phyloP scores from a whole-genome alignment of 139 green algal genomes.

The Coelastrella sp. region DNA sequence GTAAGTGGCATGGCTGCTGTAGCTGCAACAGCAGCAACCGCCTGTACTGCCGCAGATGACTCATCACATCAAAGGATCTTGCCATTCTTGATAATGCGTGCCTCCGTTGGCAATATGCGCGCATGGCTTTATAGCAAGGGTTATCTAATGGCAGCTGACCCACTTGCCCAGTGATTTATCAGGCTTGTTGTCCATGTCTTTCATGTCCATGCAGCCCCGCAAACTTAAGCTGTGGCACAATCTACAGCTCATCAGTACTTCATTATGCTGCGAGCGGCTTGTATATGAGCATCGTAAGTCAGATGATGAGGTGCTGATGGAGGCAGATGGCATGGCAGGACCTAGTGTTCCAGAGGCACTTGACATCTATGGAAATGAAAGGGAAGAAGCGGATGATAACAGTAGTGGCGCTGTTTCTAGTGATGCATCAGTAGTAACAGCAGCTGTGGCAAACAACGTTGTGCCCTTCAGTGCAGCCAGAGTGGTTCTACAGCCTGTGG shows the following conservation, averaged over 20 bases:
- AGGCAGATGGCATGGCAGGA: conserved; percentile 80
- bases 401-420: not conserved
- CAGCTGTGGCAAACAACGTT: conserved; percentile 23
- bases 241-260: conserved; percentile 80
- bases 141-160: not conserved
- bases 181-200: not conserved
- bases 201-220: conserved; percentile 4
- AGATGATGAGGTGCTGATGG: conserved; percentile 54
- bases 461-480: conserved; percentile 16
- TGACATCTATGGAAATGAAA: conserved; percentile 31
- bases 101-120: not conserved
- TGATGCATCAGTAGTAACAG: not conserved
- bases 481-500: not conserved
- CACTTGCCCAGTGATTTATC: not conserved
- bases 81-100: not conserved
- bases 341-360: conserved; percentile 19
- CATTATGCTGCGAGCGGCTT: conserved; percentile 64
- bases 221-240: conserved; percentile 50
- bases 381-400: not conserved
- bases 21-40: not conserved
- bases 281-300: conserved; percentile 48
- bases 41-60: not conserved
- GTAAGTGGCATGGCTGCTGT: not conserved
- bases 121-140: not conserved
- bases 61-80: not conserved